Base-by-base conservation (phyloP, 306 rosid genomes). In the Cucurbita moschata region DNA sequence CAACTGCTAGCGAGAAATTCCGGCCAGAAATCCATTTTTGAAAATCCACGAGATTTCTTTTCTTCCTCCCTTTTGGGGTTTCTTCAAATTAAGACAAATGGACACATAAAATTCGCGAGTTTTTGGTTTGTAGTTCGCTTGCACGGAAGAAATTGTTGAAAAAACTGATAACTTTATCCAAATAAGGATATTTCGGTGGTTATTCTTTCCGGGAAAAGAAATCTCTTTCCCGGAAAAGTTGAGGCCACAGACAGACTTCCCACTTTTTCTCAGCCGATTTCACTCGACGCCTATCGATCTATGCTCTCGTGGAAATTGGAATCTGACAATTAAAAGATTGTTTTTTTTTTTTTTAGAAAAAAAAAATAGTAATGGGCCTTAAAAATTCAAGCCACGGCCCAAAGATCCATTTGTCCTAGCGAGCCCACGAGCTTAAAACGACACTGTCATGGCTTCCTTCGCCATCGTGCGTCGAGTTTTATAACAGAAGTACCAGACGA, bases 1-100 rank as follows among this genome's bases (percentile, higher is more conserved):
- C 94, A 87, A 73, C 86, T 87, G 72, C 50, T 82, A 19, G 96
- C 98, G 65, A 90, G 85, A 89, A 88, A 87, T 38, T 86, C 92
- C 78, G 88, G 94, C 97, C 87, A 89, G 72, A 89, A 89, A 85
- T 89, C 96, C 97, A 89, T 75, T 70, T 10, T 70, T 5, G 8
- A 21, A 63, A 47, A 63, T 37, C 10, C 1, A 16, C 8, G 14
- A 63, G 26, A 42, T 35, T 40, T n/a, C 26, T 40, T 15, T n/a
- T 37, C 47, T 8, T 1, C 23, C 12, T 4, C 8, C 18, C 44
- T 35, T 54, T 8, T 18, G 30, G 30, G 12, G 8, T 61, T 3
- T 61, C 11, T 4, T 10, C 5, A 14, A 12, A 60, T 63, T 5
- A 18, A 64, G 71, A 0, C 6, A 64, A 44, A 21, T 43, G 53